A percentile compares a stretch with the other conserved stretches of the same genome.
Conservation (phyloP, 768 basidiomycete genomes). For the Solioccasus polychromus region DNA sequence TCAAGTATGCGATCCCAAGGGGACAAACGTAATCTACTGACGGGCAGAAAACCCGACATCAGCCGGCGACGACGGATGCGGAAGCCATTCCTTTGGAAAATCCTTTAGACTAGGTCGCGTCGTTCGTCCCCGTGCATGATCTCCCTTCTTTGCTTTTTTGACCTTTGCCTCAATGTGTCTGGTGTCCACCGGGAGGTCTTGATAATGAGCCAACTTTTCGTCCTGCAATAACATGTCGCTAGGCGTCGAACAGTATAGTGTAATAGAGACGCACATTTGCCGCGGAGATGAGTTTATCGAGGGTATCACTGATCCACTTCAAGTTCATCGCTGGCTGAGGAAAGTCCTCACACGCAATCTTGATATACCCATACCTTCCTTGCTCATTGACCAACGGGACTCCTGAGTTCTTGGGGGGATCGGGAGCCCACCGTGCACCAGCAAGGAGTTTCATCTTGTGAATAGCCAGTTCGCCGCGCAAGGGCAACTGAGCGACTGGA, state of each 20-base stretch:
- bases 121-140: constrained; percentile 55
- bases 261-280: constrained; percentile 68
- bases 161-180: constrained; percentile 75
- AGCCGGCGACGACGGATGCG: constrained; percentile 21
- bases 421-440: constrained; percentile 80
- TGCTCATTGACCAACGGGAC: constrained; percentile 40
- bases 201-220: constrained; percentile 42
- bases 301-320: constrained; percentile 88
- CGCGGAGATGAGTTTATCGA: constrained; percentile 74
- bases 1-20: neutral
- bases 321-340: constrained; percentile 81
- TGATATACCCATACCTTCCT: constrained; percentile 75
- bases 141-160: constrained; percentile 71
- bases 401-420: constrained; percentile 70
- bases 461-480: constrained; percentile 58
- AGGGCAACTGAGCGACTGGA: constrained; percentile 69
- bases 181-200: constrained; percentile 74
- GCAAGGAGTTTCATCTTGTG: constrained; percentile 90
- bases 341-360: constrained; percentile 89
- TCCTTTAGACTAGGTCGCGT: constrained; percentile 68
- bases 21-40: constrained; percentile 5
- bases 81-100: constrained; percentile 87
- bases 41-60: constrained; percentile 4
- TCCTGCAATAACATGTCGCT: constrained; percentile 22
- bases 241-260: constrained; percentile 3